Percentiles rank a stretch among this genome's conserved stretches.
phyloP scores from a whole-genome alignment of 768 basidiomycete species.

The Hericium rajendrae region DNA sequence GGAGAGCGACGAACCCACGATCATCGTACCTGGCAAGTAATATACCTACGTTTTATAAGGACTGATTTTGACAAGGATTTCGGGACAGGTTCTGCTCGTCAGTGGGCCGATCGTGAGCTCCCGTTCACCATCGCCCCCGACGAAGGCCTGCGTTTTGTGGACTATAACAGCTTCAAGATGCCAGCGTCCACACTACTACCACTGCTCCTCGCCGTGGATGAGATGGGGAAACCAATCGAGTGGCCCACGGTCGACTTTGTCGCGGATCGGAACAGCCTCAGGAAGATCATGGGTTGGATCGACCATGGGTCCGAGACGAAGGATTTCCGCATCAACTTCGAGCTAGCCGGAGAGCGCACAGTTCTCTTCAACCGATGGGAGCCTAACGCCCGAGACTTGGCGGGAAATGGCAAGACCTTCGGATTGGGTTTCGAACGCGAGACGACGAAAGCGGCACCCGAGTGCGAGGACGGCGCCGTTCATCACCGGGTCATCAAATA shows the following conservation, averaged over 20 bases:
- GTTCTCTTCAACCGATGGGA: constrained; percentile 55
- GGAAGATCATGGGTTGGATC: constrained; percentile 55
- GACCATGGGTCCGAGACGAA: constrained; percentile 22
- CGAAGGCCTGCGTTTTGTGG: constrained; percentile 35
- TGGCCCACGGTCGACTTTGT: constrained; percentile 35
- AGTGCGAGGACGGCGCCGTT: constrained; percentile 39
- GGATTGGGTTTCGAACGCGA: constrained; percentile 57
- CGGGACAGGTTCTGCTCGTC: constrained; percentile 45
- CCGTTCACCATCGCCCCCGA: constrained; percentile 52
- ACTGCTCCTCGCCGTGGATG: constrained; percentile 50
- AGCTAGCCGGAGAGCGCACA: constrained; percentile 51
- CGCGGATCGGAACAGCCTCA: constrained; percentile 57
- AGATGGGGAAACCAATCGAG: constrained; percentile 22
- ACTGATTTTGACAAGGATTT: neutral
- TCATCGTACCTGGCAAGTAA: constrained; percentile 21
- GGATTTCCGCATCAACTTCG: constrained; percentile 63
- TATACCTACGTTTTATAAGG: neutral
- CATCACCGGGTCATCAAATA: constrained; percentile 59
- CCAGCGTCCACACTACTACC: constrained; percentile 36
- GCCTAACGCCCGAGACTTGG: constrained; percentile 23
- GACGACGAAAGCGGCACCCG: constrained; percentile 36
- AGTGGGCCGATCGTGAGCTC: constrained; percentile 39
- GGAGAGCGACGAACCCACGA: constrained; percentile 12
- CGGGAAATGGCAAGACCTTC: constrained; percentile 28
- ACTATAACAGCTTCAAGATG: constrained; percentile 48